Evolutionary conservation across 106 monocot species (phyloP), one percentile per base, ranked within the genome.

Genomic region (Cymbidium sinense): DNA sequence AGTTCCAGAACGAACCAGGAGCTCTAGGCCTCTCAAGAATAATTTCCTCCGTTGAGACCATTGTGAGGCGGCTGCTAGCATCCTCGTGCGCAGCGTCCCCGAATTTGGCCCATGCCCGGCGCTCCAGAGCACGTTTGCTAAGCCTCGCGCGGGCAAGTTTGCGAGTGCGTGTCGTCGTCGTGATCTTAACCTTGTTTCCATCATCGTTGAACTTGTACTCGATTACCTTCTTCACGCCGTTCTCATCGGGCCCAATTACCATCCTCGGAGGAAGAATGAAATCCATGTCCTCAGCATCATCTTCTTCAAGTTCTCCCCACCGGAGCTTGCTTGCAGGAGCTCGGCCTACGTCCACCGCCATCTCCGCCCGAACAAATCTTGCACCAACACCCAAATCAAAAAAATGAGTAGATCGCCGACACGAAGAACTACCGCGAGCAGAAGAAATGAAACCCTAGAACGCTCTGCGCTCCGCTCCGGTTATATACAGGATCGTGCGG

Each of bases 1-100:
- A 64, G 33, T 18, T 67, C 67, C 33, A 67, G n/a, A 52, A 34
- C 70, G 10, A 77, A 96, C 96, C 96, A 78, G 89, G 93, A 11
- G 87, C 83, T 4, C 89, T 76, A 4, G 96, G 87, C 64, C 93
- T 78, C 82, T 96, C 96, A 21, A 96, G 89, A 11, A 96, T 21
- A 83, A 93, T 91, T 83, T 96, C 96, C 83, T 96, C 96, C 2
- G 93, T 96, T 15, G 93, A 93, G 4, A 96, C 93, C 93, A 93
- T 93, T 44, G 96, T 96, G 70, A 91, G 89, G 13, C 91, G 82
- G 54, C 83, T 84, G 13, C 93, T 89, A 13, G 79, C 81, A 19
- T 93, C 96, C 84, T 88, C 96, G 21, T 85, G 74, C 13, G 52
- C 87, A 25, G 87, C 93, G 19, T 93, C 96, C 15, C 96, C 96